Evolutionary conservation across 495 filamentous ascomycete genomes (phyloP), one percentile per base, ranked within the genome.

Genomic region (Amniculicola lignicola): DNA sequence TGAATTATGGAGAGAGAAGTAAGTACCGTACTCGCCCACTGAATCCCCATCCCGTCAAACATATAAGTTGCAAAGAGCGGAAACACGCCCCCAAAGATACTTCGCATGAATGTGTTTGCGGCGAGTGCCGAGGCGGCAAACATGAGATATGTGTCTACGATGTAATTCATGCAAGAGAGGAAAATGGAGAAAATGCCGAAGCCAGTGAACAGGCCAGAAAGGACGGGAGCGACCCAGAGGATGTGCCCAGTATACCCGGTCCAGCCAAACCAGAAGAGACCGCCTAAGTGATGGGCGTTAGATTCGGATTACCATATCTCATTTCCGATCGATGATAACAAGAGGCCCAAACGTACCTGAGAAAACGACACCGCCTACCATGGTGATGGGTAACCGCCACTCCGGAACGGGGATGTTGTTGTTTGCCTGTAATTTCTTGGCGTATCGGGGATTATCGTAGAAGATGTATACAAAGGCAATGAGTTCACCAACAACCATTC

Each of bases 341-440:
- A 48, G 5, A 3, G 27, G 44, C 6, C 14, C 9, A 15, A 25
- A 47, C 52, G 1, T 43, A 45, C 54, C 43, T 21, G 57, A 16
- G 24, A 61, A 64, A 4, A 55, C 15, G 18, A 57, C 21, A 35
- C 50, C 57, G 4, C 61, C 61, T 14, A 46, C 24, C 25, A 61
- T 56, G 0, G 39, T 35, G 23, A 56, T 51, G 0, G 61, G 61
- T 6, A 64, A 22, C 12, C 61, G 49, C 57, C 56, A 60, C 33
- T 64, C 61, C 2, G 61, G 56, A 14, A 64, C 51, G 10, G 61
- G 61, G 12, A 56, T 50, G 28, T 60, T 60, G 39, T 64, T 56
- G 40, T 64, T 64, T 3, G 57, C 51, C 10, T 27, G 78, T 14
- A 88, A 75, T 70, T 88, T 89, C 40, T 76, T 75, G 58, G 67